A percentile compares a stretch with the other conserved stretches of the same genome.
Conservation (phyloP, 176 grass and related monocot species). For the Phyllostachys edulis region DNA sequence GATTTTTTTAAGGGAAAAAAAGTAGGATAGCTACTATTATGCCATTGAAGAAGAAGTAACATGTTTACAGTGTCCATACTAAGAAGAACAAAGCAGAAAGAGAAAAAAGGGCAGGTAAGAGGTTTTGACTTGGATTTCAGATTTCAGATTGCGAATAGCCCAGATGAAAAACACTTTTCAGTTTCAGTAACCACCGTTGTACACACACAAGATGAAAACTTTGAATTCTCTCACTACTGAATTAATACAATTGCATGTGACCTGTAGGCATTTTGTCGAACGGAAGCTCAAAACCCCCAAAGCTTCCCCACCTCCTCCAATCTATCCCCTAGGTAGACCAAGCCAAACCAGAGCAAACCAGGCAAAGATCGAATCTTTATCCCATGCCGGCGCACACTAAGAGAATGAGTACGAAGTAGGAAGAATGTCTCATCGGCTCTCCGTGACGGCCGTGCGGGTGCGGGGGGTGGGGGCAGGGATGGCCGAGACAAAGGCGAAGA, state of each 20-base stretch:
- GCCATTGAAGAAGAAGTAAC: neutral
- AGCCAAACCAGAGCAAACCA: neutral
- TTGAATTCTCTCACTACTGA: neutral
- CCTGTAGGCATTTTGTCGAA: conserved; percentile 29
- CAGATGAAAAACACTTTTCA: too few species aligned
- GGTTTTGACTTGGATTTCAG: neutral
- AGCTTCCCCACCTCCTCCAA: conserved; percentile 6
- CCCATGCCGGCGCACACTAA: neutral
- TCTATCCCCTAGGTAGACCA: neutral
- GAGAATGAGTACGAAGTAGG: neutral
- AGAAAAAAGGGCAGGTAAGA: neutral
- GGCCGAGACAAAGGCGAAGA: conserved; percentile 54
- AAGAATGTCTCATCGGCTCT: conserved; percentile 22
- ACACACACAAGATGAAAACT: neutral
- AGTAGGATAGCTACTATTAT: too few species aligned
- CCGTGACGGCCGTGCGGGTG: conserved; percentile 47
- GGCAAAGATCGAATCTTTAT: neutral
- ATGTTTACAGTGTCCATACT: neutral
- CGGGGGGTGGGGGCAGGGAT: neutral
- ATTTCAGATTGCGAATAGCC: too few species aligned
- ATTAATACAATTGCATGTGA: neutral
- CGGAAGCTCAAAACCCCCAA: neutral
- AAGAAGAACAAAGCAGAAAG: neutral
- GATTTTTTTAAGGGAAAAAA: too few species aligned
- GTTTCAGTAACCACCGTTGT: neutral